Evolutionary conservation across 1,284 basidiomycete genomes (phyloP).

Genomic region (Pseudozyma flocculosa): DNA sequence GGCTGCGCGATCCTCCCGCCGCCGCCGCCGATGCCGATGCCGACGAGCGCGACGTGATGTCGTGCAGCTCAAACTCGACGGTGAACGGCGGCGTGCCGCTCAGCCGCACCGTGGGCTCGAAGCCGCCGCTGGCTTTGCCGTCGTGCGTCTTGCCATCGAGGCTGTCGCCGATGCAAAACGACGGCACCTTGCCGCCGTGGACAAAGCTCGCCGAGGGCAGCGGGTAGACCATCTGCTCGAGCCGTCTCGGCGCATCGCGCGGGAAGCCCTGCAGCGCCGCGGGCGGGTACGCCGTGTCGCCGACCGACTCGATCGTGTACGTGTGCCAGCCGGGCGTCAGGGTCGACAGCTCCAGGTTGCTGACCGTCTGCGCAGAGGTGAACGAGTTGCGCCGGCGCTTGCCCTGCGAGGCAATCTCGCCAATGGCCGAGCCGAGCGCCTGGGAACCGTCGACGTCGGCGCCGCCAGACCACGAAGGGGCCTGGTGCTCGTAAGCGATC

Average conservation of each 20-base stretch:
- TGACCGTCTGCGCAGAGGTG: constrained; percentile 78
- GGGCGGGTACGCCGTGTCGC: constrained; percentile 70
- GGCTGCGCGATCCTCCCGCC: too few species aligned
- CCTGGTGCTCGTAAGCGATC: constrained; percentile 36
- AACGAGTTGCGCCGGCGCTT: constrained; percentile 62
- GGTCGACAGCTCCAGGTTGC: constrained; percentile 80
- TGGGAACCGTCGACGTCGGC: constrained; percentile 20
- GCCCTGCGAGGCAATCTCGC: constrained; percentile 37
- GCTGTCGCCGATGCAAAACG: constrained; percentile 64
- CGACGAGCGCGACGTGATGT: constrained; percentile 58
- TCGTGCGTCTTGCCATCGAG: constrained; percentile 18
- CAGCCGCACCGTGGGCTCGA: constrained; percentile 60
- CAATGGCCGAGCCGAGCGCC: constrained; percentile 34
- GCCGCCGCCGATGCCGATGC: constrained; percentile 59
- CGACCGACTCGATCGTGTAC: constrained; percentile 84
- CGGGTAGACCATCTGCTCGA: constrained; percentile 47
- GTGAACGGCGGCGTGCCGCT: constrained; percentile 82
- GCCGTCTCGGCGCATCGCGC: constrained; percentile 59
- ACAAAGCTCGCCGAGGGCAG: constrained; percentile 34
- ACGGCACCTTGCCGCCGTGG: constrained; percentile 62
- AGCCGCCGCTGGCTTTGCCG: neutral
- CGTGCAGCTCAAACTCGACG: constrained; percentile 72
- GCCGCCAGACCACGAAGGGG: constrained; percentile 20
- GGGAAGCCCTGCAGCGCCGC: constrained; percentile 63
- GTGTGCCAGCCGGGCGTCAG: constrained; percentile 75